Evolutionary conservation across 2,329 filamentous ascomycete species (phyloP).

Genomic region (Colletotrichum shisoi): DNA sequence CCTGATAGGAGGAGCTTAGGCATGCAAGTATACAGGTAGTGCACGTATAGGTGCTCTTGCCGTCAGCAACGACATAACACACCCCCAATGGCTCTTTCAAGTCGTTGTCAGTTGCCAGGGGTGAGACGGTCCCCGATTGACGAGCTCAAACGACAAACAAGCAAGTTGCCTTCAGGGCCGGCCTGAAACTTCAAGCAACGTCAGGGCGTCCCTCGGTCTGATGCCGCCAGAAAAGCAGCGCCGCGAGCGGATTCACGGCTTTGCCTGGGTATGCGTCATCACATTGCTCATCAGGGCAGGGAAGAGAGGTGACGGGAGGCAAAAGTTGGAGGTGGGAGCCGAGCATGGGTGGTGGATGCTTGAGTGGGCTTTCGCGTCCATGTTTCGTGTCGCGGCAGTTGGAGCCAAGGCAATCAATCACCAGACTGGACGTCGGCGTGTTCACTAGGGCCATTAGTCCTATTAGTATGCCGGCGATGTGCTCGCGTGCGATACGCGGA

Average conservation of each 20-base stretch:
- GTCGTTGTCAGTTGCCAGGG: not conserved
- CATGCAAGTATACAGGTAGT: too few relatives aligned
- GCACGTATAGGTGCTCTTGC: not conserved
- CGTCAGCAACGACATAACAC: not conserved
- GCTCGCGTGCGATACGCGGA: slow-evolving; percentile 12
- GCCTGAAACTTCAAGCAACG: slow-evolving; percentile 12
- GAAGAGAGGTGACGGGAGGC: not conserved
- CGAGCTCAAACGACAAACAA: not conserved
- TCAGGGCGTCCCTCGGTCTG: slow-evolving; percentile 7
- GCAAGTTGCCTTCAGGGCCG: not conserved
- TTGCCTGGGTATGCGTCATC: too few relatives aligned
- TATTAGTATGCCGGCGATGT: slow-evolving; percentile 8
- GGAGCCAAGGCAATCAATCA: slow-evolving; percentile 14
- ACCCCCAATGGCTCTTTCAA: not conserved
- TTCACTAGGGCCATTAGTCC: not conserved
- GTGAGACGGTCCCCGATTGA: not conserved
- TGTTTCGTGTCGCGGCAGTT: slow-evolving; percentile 34
- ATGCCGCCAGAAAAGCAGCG: slow-evolving; percentile 1
- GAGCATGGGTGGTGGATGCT: not conserved
- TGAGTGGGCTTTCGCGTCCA: slow-evolving; percentile 26
- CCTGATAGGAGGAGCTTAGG: not conserved
- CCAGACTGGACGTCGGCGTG: not conserved
- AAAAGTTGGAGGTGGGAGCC: not conserved
- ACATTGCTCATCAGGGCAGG: slow-evolving; percentile 14
- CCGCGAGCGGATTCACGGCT: slow-evolving; percentile 17